A percentile compares a stretch with the other conserved stretches of the same genome.
phyloP scores from a whole-genome alignment of 306 rosid genomes.

The Sophora flavescens region DNA sequence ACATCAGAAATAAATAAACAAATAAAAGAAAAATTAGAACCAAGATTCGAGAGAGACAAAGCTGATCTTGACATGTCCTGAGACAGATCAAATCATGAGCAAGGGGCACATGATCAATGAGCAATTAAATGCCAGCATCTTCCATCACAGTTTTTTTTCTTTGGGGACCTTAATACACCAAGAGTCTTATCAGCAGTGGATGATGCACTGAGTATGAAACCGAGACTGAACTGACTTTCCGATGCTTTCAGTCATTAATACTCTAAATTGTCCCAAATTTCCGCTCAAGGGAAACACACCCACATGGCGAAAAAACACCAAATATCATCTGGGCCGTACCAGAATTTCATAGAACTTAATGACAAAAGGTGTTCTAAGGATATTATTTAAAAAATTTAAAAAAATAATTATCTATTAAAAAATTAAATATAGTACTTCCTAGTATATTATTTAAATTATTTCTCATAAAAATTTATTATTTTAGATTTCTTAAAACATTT shows the following conservation, averaged over 20 bases:
- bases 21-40: not conserved
- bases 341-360: no score
- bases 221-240: slow-evolving; percentile 24
- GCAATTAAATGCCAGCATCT: slow-evolving; percentile 27
- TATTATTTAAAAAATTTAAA: no score
- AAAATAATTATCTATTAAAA: no score
- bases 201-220: slow-evolving; percentile 15
- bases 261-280: slow-evolving; percentile 42
- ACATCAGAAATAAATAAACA: not conserved
- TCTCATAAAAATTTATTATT: no score
- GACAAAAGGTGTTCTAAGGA: no score
- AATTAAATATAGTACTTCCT: no score
- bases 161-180: slow-evolving; percentile 36
- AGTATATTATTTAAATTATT: no score
- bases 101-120: slow-evolving; percentile 42
- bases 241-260: slow-evolving; percentile 1
- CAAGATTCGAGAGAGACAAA: slow-evolving; percentile 49
- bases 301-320: slow-evolving; percentile 63
- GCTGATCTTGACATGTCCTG: slow-evolving; percentile 42
- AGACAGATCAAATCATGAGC: slow-evolving; percentile 52
- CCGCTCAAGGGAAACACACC: slow-evolving; percentile 53
- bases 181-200: slow-evolving; percentile 24
- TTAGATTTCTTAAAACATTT: no score
- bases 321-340: slow-evolving; percentile 17
- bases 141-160: slow-evolving; percentile 12